phyloP scores from a whole-genome alignment of 1,284 basidiomycete species.

The Moniliella sp. region DNA sequence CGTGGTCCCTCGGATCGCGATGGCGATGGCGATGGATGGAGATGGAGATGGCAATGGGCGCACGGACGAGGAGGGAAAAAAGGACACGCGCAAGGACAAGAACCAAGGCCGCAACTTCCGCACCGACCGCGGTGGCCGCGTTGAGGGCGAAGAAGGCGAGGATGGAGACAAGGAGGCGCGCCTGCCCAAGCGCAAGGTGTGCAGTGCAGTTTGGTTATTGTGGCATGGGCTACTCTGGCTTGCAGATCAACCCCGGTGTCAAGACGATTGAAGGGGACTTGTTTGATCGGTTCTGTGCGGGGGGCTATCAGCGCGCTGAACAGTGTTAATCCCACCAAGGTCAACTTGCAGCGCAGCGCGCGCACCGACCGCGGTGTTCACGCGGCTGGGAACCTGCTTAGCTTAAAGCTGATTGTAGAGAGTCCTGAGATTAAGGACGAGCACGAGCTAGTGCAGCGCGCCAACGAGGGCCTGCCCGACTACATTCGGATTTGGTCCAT shows the following conservation, averaged over 20 bases:
- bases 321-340: slow-evolving; percentile 70
- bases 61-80: too few relatives aligned
- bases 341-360: slow-evolving; percentile 71
- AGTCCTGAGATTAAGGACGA: slow-evolving; percentile 34
- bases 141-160: background rate
- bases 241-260: slow-evolving; percentile 56
- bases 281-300: slow-evolving; percentile 66
- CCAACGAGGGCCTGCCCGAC: slow-evolving; percentile 60
- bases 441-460: too few relatives aligned
- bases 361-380: slow-evolving; percentile 93
- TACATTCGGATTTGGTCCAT: slow-evolving; percentile 83
- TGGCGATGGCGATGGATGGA: too few relatives aligned
- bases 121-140: background rate
- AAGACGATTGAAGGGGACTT: slow-evolving; percentile 76
- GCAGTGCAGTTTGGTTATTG: slow-evolving; percentile 41
- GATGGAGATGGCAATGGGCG: too few relatives aligned
- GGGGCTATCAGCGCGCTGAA: slow-evolving; percentile 85
- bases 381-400: slow-evolving; percentile 67
- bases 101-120: slow-evolving; percentile 1
- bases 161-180: slow-evolving; percentile 5
- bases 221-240: slow-evolving; percentile 56
- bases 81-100: slow-evolving; percentile 1
- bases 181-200: slow-evolving; percentile 41
- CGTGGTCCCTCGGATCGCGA: too few relatives aligned
- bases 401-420: slow-evolving; percentile 30